Evolutionary conservation across 306 rosid genomes (phyloP).

Genomic region (Vigna angularis): DNA sequence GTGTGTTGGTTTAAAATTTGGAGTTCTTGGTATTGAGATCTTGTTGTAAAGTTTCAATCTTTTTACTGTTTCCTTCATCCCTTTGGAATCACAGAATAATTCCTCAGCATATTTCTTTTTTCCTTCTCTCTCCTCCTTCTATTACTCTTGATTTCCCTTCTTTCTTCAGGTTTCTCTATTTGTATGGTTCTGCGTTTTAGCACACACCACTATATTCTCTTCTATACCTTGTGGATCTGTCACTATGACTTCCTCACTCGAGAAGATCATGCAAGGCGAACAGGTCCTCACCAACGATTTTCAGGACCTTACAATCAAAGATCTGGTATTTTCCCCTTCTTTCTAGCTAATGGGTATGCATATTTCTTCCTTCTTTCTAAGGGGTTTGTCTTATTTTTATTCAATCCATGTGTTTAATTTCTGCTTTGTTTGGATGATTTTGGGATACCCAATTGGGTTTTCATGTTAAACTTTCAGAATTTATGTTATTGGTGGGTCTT

Average conservation of each 20-base stretch:
- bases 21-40: neutral
- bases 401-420: neutral
- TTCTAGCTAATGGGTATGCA: neutral
- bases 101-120: conserved; percentile 36
- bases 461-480: neutral
- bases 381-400: neutral
- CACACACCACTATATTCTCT: neutral
- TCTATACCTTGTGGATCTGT: neutral
- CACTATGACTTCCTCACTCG: conserved; percentile 45
- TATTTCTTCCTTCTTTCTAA: conserved; percentile 10
- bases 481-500: neutral
- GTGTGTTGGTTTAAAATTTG: neutral
- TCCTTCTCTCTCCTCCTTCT: neutral
- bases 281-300: conserved; percentile 32
- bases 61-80: conserved; percentile 12
- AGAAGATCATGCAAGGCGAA: conserved; percentile 14
- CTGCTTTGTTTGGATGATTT: neutral
- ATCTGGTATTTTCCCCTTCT: conserved; percentile 39
- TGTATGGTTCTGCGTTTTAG: neutral
- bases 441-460: neutral
- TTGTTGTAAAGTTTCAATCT: neutral
- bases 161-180: neutral
- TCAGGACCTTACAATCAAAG: conserved; percentile 35
- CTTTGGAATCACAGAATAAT: conserved; percentile 39
- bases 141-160: neutral